Percentiles rank a stretch among this genome's conserved stretches.
Conservation (phyloP, 441 rosid genomes). For the Metrosideros polymorpha region DNA sequence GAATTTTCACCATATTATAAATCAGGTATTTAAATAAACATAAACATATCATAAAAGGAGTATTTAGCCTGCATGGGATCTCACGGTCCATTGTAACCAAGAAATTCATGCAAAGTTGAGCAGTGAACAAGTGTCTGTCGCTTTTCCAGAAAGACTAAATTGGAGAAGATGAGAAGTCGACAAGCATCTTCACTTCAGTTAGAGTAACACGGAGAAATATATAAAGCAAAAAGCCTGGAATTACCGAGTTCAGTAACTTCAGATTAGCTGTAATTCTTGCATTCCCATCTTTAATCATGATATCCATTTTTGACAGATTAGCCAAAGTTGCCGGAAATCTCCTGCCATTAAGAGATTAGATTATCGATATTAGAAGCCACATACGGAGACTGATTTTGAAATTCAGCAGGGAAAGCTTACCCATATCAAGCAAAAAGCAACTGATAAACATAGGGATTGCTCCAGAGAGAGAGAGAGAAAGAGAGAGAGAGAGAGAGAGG, state of each 20-base stretch:
- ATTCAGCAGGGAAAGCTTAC: neutral
- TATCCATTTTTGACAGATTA: conserved; percentile 65
- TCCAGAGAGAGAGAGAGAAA: neutral
- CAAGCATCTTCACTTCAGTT: neutral
- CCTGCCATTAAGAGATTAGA: conserved; percentile 29
- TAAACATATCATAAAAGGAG: neutral
- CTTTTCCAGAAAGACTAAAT: neutral
- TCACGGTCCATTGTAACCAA: neutral
- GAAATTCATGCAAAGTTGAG: neutral
- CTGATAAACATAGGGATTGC: neutral
- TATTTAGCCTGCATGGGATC: neutral
- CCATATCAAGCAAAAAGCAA: neutral
- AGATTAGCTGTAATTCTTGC: conserved; percentile 48
- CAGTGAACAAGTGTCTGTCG: neutral
- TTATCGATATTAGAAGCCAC: neutral
- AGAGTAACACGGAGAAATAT: neutral
- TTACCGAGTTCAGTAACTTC: conserved; percentile 67
- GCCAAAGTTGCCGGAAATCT: conserved; percentile 69
- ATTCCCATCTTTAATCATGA: conserved; percentile 53
- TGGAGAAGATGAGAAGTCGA: neutral
- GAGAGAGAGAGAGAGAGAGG: neutral
- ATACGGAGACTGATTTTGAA: neutral
- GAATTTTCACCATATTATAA: neutral
- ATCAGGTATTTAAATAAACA: neutral
- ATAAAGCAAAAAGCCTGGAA: neutral